phyloP scores from a whole-genome alignment of 2,329 filamentous ascomycete species.

The Lachnellula hyalina region DNA sequence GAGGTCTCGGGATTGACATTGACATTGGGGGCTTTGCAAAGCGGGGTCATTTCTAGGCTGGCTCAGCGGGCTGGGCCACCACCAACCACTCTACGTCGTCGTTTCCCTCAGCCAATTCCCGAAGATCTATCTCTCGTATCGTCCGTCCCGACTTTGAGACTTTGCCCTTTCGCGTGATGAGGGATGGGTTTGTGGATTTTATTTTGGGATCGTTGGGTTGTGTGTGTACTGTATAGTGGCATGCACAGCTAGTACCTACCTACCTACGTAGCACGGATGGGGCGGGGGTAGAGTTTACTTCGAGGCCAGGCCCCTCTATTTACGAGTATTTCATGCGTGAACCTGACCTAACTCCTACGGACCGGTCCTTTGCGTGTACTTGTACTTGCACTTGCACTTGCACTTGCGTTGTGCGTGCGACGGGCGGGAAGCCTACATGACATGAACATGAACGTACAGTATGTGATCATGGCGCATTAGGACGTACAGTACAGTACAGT shows the following conservation, averaged over 20 bases:
- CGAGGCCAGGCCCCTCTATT: too few relatives aligned
- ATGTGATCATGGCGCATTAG: constrained; percentile 9
- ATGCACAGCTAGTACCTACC: too few relatives aligned
- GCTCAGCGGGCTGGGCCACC: background rate
- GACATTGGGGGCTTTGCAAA: background rate
- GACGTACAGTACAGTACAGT: background rate
- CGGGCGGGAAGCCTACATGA: background rate
- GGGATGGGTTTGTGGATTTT: background rate
- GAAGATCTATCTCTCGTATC: too few relatives aligned
- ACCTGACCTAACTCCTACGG: background rate
- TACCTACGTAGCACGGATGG: too few relatives aligned
- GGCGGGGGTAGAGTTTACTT: too few relatives aligned
- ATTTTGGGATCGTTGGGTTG: background rate
- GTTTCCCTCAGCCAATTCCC: background rate
- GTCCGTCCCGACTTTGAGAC: background rate
- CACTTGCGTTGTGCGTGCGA: background rate
- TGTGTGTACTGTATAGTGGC: too few relatives aligned
- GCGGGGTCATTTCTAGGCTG: background rate
- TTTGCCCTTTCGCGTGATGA: background rate
- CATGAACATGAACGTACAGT: background rate
- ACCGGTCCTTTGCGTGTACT: background rate
- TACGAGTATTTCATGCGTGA: too few relatives aligned
- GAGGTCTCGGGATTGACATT: background rate
- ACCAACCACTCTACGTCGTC: too few relatives aligned
- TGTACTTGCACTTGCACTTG: background rate